A percentile compares a stretch with the other conserved stretches of the same genome.
These are phyloP conservation scores for Phylloporus rhodoxanthus DNA, from an alignment of 768 basidiomycete species.

Conservation along the genomic window DNA sequence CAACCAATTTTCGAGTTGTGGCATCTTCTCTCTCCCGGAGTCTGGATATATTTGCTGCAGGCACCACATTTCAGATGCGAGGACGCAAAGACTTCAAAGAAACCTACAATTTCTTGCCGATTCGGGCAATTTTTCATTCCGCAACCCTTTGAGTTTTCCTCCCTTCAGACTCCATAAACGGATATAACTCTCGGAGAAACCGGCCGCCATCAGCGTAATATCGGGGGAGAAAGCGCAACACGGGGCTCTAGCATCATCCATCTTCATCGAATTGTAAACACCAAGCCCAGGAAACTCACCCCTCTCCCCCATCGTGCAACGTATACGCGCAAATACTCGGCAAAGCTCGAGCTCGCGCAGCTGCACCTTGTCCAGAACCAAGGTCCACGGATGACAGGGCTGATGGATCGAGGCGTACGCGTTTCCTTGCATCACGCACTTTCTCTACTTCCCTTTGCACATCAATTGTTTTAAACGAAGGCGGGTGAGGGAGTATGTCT, in stretches of 20 bases:
- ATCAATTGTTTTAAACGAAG: constrained; percentile 78
- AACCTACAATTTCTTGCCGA: constrained; percentile 65
- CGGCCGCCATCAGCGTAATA: constrained; percentile 87
- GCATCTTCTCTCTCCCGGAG: constrained; percentile 72
- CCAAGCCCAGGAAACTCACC: constrained; percentile 45
- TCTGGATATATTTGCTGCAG: constrained; percentile 49
- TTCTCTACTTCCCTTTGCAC: constrained; percentile 86
- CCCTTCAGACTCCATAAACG: constrained; percentile 93
- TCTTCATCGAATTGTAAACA: constrained; percentile 7
- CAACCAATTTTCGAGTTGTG: constrained; percentile 90
- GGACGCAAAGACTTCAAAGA: neutral
- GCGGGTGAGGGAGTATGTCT: constrained; percentile 78
- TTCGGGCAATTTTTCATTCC: constrained; percentile 67
- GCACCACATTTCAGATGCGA: constrained; percentile 1
- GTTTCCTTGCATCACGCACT: constrained; percentile 84
- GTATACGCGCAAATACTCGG: constrained; percentile 97
- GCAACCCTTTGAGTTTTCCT: constrained; percentile 71
- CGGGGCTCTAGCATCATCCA: constrained; percentile 51
- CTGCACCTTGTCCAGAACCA: constrained; percentile 52
- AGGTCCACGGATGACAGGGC: constrained; percentile 50
- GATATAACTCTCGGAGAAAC: constrained; percentile 94
- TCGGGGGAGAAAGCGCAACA: constrained; percentile 88
- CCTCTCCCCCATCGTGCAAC: constrained; percentile 90
- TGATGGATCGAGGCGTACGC: constrained; percentile 84
- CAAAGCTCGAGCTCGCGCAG: constrained; percentile 55